These are phyloP conservation scores for Biscutella auriculata DNA, from an alignment of 441 rosid genomes.

Conservation along the genomic window DNA sequence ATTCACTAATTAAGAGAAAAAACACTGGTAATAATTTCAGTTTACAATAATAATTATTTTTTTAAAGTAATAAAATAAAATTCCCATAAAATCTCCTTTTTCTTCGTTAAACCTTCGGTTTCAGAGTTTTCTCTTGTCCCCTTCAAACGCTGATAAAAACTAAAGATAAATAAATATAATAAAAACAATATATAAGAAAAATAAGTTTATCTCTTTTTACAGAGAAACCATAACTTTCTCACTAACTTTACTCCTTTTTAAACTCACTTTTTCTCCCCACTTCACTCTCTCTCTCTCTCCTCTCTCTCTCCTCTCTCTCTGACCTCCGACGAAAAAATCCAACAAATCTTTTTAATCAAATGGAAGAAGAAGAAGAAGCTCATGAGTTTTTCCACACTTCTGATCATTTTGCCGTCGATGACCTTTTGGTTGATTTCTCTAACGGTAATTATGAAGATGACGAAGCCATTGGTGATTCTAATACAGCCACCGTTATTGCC, in stretches of 20 bases:
- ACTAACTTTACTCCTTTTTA: slow-evolving; percentile 25
- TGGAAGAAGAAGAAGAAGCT: slow-evolving; percentile 28
- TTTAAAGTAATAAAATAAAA: background rate
- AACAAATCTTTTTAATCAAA: slow-evolving; percentile 21
- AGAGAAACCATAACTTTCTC: slow-evolving; percentile 39
- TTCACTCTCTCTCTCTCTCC: slow-evolving; percentile 24
- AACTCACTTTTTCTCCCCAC: slow-evolving; percentile 27
- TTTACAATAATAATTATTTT: background rate
- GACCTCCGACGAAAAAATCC: background rate
- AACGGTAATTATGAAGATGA: slow-evolving; percentile 46
- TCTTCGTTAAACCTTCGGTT: slow-evolving; percentile 45
- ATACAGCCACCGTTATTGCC: slow-evolving; percentile 35
- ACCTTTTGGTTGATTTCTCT: slow-evolving; percentile 73
- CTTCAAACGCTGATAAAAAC: slow-evolving; percentile 80
- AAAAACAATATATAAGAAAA: slow-evolving; percentile 6
- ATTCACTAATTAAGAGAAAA: too few species aligned
- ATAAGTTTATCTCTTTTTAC: slow-evolving; percentile 18
- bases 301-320: background rate
- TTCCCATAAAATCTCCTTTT: slow-evolving; percentile 15
- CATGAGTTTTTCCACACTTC: slow-evolving; percentile 20
- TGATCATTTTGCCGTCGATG: slow-evolving; percentile 80
- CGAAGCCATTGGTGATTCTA: slow-evolving; percentile 31
- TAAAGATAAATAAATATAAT: too few species aligned
- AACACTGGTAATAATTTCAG: slow-evolving; percentile 2
- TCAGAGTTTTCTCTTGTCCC: slow-evolving; percentile 65